Evolutionary conservation across 2,329 filamentous ascomycete species (phyloP).

Genomic region (Stagonosporopsis vannaccii): DNA sequence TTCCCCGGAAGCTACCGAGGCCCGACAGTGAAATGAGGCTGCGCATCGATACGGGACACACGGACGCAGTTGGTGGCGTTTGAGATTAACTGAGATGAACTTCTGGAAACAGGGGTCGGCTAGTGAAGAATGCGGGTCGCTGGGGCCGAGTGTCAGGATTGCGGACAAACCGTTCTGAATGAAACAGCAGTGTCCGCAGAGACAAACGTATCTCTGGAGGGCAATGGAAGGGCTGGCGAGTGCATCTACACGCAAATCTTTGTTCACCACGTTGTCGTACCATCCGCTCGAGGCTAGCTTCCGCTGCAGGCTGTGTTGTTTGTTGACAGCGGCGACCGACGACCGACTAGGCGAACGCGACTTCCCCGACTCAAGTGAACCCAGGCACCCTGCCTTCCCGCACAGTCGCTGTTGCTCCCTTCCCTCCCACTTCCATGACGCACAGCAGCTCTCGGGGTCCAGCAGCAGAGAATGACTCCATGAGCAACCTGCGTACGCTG

Average conservation of each 20-base stretch:
- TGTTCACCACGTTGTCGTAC: slow-evolving; percentile 13
- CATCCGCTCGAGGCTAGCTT: slow-evolving; percentile 12
- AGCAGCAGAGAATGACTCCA: slow-evolving; percentile 34
- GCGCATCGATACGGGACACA: slow-evolving; percentile 10
- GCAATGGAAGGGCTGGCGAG: slow-evolving; percentile 14
- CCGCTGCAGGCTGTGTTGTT: slow-evolving; percentile 20
- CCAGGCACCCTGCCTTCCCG: slow-evolving; percentile 15
- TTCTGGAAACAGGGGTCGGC: slow-evolving; percentile 23
- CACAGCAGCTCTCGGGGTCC: slow-evolving; percentile 25
- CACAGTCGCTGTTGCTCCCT: slow-evolving; percentile 22
- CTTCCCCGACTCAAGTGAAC: slow-evolving; percentile 15
- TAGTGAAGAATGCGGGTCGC: slow-evolving; percentile 23
- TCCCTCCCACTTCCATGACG: slow-evolving; percentile 22
- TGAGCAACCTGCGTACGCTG: slow-evolving; percentile 32
- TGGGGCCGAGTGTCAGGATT: slow-evolving; percentile 15
- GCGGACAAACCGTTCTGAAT: slow-evolving; percentile 13
- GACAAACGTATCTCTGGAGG: background rate
- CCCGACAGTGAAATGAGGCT: slow-evolving; percentile 10
- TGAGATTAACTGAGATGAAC: slow-evolving; percentile 16
- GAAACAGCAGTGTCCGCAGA: slow-evolving; percentile 17
- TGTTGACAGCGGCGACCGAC: slow-evolving; percentile 15
- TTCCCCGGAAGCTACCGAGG: slow-evolving; percentile 3
- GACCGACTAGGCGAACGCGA: slow-evolving; percentile 11
- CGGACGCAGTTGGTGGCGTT: slow-evolving; percentile 19
- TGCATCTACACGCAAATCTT: slow-evolving; percentile 8